phyloP scores from a whole-genome alignment of 345 rosid genomes.

The Brassica cretica region DNA sequence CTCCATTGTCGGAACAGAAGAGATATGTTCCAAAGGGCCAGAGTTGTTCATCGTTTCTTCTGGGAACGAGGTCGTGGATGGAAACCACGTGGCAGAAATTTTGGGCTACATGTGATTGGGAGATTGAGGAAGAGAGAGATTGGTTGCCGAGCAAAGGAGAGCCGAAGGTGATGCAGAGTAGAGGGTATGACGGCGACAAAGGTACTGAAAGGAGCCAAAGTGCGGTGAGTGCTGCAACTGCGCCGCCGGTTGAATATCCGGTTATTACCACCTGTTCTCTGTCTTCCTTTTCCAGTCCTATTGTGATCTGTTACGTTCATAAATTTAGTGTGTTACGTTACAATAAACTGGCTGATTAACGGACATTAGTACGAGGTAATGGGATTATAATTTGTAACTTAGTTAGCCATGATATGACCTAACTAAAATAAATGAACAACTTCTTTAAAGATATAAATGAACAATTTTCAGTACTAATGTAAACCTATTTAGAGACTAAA shows the following conservation, averaged over 20 bases:
- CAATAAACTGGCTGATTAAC: neutral
- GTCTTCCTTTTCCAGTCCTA: slow-evolving; percentile 17
- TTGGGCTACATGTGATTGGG: slow-evolving; percentile 60
- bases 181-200: slow-evolving; percentile 27
- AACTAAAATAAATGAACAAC: neutral
- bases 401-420: neutral
- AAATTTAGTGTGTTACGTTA: neutral
- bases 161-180: slow-evolving; percentile 79
- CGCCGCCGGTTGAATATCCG: slow-evolving; percentile 78
- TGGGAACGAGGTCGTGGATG: slow-evolving; percentile 54
- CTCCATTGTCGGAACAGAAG: slow-evolving; percentile 72
- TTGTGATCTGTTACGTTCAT: slow-evolving; percentile 15
- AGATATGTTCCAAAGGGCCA: slow-evolving; percentile 78
- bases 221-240: slow-evolving; percentile 66
- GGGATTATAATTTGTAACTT: neutral
- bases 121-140: slow-evolving; percentile 58
- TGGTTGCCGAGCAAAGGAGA: slow-evolving; percentile 76
- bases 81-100: slow-evolving; percentile 73
- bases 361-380: neutral
- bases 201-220: slow-evolving; percentile 71
- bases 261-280: slow-evolving; percentile 60
- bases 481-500: neutral
- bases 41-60: slow-evolving; percentile 37
- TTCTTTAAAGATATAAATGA: neutral
- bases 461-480: neutral